Percentiles rank a stretch among this genome's conserved stretches.
Evolutionary conservation across 2,329 filamentous ascomycete species (phyloP).

Genomic region (Xylariales sp.): DNA sequence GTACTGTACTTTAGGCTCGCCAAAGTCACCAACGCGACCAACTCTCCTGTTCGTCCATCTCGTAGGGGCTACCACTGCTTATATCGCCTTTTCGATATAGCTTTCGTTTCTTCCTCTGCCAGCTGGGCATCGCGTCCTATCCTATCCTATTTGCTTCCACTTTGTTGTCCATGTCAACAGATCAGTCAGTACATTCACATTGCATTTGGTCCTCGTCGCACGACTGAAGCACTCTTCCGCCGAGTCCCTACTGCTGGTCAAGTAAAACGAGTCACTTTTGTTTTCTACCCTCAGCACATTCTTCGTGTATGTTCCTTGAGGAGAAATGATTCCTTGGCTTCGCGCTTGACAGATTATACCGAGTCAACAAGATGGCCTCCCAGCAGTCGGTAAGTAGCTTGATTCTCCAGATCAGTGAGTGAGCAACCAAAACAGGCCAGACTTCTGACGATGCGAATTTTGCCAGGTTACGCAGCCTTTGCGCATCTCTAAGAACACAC

Average conservation of each 20-base stretch:
- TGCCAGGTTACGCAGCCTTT: conserved; percentile 53
- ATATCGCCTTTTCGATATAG: conserved; percentile 6
- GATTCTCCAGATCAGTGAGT: not conserved
- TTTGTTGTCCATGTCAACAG: not conserved
- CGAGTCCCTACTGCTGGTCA: not conserved
- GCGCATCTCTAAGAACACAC: conserved; percentile 69
- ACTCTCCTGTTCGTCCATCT: not conserved
- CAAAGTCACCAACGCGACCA: not conserved
- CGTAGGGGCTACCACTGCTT: not conserved
- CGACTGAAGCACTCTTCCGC: not conserved
- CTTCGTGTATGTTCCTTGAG: no score
- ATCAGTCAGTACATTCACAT: not conserved
- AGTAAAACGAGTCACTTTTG: not conserved
- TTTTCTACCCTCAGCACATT: no score
- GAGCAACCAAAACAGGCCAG: not conserved
- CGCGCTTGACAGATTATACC: not conserved
- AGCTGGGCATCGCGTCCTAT: conserved; percentile 5
- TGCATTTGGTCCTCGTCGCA: not conserved
- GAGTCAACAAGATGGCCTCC: conserved; percentile 5
- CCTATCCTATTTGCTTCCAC: not conserved
- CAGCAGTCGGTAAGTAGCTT: conserved; percentile 6
- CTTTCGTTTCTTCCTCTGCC: not conserved
- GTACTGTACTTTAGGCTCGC: no score
- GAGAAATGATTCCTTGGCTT: not conserved
- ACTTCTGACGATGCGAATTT: not conserved